Percentiles rank a stretch among this genome's conserved stretches.
Conservation (phyloP, 1,284 basidiomycete genomes). For the Naganishia liquefaciens region DNA sequence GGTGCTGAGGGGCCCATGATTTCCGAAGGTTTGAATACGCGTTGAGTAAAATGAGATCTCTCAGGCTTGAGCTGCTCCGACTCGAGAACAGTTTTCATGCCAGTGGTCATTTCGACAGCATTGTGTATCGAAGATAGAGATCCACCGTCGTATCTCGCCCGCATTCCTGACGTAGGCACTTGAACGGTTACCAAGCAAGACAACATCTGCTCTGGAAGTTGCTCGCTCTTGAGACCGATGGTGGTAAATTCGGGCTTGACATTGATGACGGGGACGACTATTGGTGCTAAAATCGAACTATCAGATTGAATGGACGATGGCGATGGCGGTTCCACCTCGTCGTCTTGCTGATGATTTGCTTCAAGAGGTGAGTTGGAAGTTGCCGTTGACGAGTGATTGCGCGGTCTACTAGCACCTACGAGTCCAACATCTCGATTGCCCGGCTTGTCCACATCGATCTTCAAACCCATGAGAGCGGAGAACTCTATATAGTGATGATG, state of each 20-base stretch:
- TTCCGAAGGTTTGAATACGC: too few species aligned
- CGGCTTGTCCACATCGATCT: slow-evolving; percentile 53
- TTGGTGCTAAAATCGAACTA: slow-evolving; percentile 38
- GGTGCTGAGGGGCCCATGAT: too few species aligned
- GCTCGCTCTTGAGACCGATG: slow-evolving; percentile 63
- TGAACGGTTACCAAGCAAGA: slow-evolving; percentile 89
- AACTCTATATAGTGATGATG: slow-evolving; percentile 62
- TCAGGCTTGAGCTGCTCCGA: too few species aligned
- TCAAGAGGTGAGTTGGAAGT: neutral
- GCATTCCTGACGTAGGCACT: slow-evolving; percentile 68
- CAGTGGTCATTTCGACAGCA: too few species aligned
- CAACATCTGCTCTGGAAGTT: slow-evolving; percentile 64
- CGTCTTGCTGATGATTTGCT: slow-evolving; percentile 3
- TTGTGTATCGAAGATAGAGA: too few species aligned
- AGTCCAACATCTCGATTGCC: neutral
- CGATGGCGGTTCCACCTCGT: slow-evolving; percentile 11
- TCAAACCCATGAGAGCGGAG: slow-evolving; percentile 84
- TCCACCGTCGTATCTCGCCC: slow-evolving; percentile 40
- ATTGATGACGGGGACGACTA: slow-evolving; percentile 83
- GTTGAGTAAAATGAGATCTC: too few species aligned
- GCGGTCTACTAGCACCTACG: neutral
- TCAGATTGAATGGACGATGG: neutral
- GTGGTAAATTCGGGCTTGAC: slow-evolving; percentile 84
- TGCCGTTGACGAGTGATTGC: neutral
- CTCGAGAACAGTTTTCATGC: too few species aligned